Percentiles rank a stretch among this genome's conserved stretches.
Conservation (phyloP, 2,329 filamentous ascomycete genomes). For the Cladorrhinum sp. region DNA sequence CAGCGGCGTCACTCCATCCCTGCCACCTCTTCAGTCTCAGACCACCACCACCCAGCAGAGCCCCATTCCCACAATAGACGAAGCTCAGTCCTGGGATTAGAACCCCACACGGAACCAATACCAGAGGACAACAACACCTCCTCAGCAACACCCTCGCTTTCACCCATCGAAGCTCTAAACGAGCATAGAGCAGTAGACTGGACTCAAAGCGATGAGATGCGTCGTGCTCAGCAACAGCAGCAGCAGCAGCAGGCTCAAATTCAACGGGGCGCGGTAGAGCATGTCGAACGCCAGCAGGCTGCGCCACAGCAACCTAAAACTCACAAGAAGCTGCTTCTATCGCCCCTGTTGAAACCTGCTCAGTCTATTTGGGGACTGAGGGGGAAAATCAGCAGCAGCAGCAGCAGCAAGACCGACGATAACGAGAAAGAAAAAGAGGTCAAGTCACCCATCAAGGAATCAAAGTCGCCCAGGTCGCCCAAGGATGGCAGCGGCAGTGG, state of each 20-base stretch:
- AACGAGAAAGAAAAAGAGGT: background rate
- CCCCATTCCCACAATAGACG: background rate
- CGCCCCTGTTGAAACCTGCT: conserved; percentile 40
- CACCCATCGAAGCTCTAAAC: conserved; percentile 16
- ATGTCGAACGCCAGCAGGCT: background rate
- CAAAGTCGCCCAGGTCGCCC: too few relatives aligned
- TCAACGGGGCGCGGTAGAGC: background rate
- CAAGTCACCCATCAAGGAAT: too few relatives aligned
- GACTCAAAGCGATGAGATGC: conserved; percentile 54
- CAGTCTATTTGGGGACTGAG: conserved; percentile 51
- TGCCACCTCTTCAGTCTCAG: conserved; percentile 6
- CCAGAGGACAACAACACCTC: background rate
- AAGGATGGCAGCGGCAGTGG: conserved; percentile 36
- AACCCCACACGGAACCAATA: background rate
- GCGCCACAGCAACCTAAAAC: background rate
- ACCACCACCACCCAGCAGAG: conserved; percentile 25
- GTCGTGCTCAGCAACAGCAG: conserved; percentile 11
- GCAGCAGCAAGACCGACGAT: background rate
- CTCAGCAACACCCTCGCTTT: background rate
- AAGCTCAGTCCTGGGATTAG: background rate
- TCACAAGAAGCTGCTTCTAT: conserved; percentile 18
- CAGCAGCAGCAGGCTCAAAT: background rate
- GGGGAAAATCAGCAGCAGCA: conserved; percentile 21
- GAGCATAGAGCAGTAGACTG: conserved; percentile 46
- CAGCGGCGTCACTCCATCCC: background rate